phyloP scores from a whole-genome alignment of 2,329 filamentous ascomycete species.

The Geoglossum cookeanum region DNA sequence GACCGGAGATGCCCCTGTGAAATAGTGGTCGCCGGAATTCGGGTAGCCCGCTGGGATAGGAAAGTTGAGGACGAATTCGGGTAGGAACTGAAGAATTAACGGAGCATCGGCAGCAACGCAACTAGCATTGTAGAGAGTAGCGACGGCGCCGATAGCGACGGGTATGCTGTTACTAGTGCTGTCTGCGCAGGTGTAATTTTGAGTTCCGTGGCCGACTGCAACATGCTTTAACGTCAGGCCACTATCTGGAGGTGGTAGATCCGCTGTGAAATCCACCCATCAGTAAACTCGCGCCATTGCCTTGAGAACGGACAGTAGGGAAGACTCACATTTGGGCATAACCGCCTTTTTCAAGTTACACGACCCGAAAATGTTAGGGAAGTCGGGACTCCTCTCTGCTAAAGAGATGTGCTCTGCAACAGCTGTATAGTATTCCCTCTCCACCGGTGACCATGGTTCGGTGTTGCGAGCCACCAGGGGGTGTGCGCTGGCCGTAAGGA shows the following conservation, averaged over 20 bases:
- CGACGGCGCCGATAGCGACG: constrained; percentile 4
- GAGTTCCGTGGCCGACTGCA: constrained; percentile 3
- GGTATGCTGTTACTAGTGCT: neutral
- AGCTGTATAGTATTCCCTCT: neutral
- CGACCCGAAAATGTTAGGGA: neutral
- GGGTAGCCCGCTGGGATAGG: neutral
- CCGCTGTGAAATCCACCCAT: neutral
- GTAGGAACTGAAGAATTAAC: neutral
- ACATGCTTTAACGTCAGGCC: constrained; percentile 1
- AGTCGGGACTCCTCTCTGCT: neutral
- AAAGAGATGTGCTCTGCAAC: neutral
- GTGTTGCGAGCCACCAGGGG: neutral
- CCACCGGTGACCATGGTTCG: neutral
- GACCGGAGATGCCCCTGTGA: constrained; percentile 3
- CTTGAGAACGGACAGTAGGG: neutral
- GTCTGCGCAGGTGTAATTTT: constrained; percentile 6
- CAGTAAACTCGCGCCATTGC: neutral
- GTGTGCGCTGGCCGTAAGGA: neutral
- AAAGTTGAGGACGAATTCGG: constrained; percentile 2
- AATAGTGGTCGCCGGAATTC: constrained; percentile 2
- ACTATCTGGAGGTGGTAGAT: neutral
- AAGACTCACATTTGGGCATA: neutral
- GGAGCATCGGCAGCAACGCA: constrained; percentile 2
- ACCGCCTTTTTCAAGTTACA: neutral
- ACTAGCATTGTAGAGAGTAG: constrained; percentile 4